phyloP scores from a whole-genome alignment of 495 filamentous ascomycete species.

The Neurospora discreta region DNA sequence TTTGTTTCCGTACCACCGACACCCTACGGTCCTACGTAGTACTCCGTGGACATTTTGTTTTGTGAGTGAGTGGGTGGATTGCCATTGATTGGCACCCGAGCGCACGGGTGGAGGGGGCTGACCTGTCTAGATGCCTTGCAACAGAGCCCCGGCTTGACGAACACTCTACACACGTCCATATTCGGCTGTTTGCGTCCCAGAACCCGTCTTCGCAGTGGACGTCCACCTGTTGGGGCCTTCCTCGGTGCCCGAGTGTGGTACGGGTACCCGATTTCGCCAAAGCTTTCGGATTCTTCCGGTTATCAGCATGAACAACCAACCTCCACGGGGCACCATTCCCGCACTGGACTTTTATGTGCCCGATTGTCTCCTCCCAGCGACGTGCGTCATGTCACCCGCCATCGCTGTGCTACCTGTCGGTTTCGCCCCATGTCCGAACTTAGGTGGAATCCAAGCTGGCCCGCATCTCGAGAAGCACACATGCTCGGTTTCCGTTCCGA shows the following conservation, averaged over 20 bases:
- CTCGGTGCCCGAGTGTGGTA: not conserved
- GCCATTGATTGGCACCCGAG: not conserved
- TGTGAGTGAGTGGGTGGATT: not conserved
- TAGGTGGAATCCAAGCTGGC: not conserved
- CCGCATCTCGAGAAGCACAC: not conserved
- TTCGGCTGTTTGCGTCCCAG: not conserved
- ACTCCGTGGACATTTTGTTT: not conserved
- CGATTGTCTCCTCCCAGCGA: not conserved
- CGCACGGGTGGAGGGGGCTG: not conserved
- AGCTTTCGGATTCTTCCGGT: not conserved
- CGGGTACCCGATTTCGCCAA: not conserved
- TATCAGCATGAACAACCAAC: not conserved
- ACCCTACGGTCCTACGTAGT: not conserved
- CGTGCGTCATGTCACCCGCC: not conserved
- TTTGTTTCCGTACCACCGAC: not conserved
- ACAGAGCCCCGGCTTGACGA: not conserved
- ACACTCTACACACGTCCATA: not conserved
- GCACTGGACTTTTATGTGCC: not conserved
- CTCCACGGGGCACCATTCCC: not conserved
- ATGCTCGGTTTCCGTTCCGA: not conserved
- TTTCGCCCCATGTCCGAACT: not conserved
- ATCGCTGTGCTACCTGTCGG: not conserved
- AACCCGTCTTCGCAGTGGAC: not conserved
- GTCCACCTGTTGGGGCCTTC: not conserved
- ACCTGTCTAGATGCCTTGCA: not conserved